These are phyloP conservation scores for Exophiala sp. DNA, from an alignment of 2,329 filamentous ascomycete genomes.

Conservation along the genomic window DNA sequence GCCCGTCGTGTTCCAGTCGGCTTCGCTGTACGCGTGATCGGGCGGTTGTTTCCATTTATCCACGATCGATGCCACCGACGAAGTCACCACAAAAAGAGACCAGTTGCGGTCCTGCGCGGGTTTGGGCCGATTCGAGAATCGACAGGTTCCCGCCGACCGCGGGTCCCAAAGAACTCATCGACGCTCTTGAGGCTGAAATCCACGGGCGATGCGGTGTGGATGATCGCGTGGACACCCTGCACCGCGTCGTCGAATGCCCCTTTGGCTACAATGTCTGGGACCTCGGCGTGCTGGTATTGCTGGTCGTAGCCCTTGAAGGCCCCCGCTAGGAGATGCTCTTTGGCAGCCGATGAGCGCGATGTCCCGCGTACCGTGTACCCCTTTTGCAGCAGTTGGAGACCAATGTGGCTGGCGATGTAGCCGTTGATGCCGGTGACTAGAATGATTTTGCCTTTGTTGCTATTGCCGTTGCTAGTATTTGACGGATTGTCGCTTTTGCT, in stretches of 20 bases:
- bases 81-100: conserved; percentile 26
- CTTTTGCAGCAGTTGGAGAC: conserved; percentile 35
- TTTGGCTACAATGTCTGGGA: conserved; percentile 34
- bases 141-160: conserved; percentile 26
- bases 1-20: conserved; percentile 37
- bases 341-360: conserved; percentile 31
- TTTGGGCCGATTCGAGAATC: conserved; percentile 23
- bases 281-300: conserved; percentile 32
- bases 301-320: conserved; percentile 33
- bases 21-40: conserved; percentile 30
- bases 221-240: conserved; percentile 29
- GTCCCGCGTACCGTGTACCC: conserved; percentile 40
- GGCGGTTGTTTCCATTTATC: conserved; percentile 23
- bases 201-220: conserved; percentile 27
- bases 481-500: not conserved
- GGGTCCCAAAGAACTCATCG: conserved; percentile 26
- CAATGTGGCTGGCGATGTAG: conserved; percentile 38
- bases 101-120: conserved; percentile 20
- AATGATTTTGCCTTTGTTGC: conserved; percentile 24
- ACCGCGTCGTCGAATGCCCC: conserved; percentile 38
- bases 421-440: conserved; percentile 40
- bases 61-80: conserved; percentile 27
- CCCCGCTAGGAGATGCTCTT: conserved; percentile 25
- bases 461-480: not conserved
- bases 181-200: conserved; percentile 23